Conservation (phyloP, 1,284 basidiomycete genomes). For the Apiotrichum porosum region DNA sequence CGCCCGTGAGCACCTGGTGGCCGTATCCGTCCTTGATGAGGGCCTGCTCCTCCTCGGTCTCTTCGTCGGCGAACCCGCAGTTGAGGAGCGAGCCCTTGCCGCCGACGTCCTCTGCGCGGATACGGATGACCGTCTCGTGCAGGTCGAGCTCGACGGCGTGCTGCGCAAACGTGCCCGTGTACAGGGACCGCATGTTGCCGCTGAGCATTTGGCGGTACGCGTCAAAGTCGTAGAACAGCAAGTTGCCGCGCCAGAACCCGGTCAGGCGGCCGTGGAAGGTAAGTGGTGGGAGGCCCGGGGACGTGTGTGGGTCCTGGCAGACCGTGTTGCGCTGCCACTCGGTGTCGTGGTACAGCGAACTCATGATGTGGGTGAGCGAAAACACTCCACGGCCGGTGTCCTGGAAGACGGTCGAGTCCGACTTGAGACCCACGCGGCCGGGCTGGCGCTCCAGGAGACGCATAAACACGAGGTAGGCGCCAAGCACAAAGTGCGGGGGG, state of each 20-base stretch:
- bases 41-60: constrained; percentile 30
- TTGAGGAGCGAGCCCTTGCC: constrained; percentile 36
- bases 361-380: constrained; percentile 29
- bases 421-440: constrained; percentile 26
- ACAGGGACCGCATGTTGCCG: constrained; percentile 48
- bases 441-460: constrained; percentile 39
- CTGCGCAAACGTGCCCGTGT: constrained; percentile 44
- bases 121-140: constrained; percentile 43
- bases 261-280: constrained; percentile 47
- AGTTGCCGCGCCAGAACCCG: constrained; percentile 54
- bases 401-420: constrained; percentile 22
- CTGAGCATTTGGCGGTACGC: constrained; percentile 52
- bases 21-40: constrained; percentile 37
- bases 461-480: constrained; percentile 34
- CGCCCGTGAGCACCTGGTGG: constrained; percentile 27
- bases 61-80: constrained; percentile 40
- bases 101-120: constrained; percentile 41
- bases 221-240: constrained; percentile 54
- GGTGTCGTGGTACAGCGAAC: constrained; percentile 42
- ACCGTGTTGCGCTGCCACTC: constrained; percentile 48
- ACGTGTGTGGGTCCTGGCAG: constrained; percentile 49
- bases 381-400: constrained; percentile 21
- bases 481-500: constrained; percentile 36
- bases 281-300: constrained; percentile 48
- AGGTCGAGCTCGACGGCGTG: constrained; percentile 42